Conservation (phyloP, 2,329 filamentous ascomycete genomes). For the Ophiostoma fasciatum region DNA sequence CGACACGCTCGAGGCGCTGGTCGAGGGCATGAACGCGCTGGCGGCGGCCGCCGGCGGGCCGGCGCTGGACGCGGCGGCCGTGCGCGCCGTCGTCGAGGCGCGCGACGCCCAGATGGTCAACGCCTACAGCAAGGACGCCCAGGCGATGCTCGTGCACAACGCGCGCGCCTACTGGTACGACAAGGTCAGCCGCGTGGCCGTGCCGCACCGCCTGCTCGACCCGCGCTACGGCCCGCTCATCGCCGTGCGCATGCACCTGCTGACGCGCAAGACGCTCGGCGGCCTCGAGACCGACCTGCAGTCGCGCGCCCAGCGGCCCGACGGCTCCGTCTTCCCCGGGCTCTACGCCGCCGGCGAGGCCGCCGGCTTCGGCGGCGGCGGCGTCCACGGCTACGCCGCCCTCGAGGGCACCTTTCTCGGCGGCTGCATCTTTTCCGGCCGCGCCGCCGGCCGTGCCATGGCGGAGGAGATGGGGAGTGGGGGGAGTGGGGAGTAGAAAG, state of each 20-base stretch:
- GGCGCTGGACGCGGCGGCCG: conserved; percentile 26
- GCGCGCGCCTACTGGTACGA: conserved; percentile 41
- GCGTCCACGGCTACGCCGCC: conserved; percentile 46
- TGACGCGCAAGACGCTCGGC: conserved; percentile 46
- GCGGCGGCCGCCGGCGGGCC: conserved; percentile 31
- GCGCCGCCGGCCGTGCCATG: conserved; percentile 39
- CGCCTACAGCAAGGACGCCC: conserved; percentile 42
- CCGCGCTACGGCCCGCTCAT: conserved; percentile 41
- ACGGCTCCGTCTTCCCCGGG: conserved; percentile 35
- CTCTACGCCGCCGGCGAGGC: conserved; percentile 46
- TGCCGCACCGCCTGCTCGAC: conserved; percentile 39
- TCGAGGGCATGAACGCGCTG: conserved; percentile 44
- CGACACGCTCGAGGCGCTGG: conserved; percentile 39
- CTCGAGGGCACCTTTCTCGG: conserved; percentile 49
- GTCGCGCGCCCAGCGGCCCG: conserved; percentile 36
- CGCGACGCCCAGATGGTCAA: conserved; percentile 43
- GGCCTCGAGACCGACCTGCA: conserved; percentile 44
- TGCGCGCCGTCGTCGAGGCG: conserved; percentile 33
- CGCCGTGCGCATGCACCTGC: conserved; percentile 43
- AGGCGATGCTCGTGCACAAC: conserved; percentile 46
- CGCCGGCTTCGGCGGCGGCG: conserved; percentile 46
- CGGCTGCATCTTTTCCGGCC: conserved; percentile 47
- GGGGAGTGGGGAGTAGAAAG: too few relatives aligned
- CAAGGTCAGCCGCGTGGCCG: conserved; percentile 32
- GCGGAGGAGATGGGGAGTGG: conserved; percentile 36